phyloP scores from a whole-genome alignment of 352 stramenopile genomes.

The Globisporangium yorkense region DNA sequence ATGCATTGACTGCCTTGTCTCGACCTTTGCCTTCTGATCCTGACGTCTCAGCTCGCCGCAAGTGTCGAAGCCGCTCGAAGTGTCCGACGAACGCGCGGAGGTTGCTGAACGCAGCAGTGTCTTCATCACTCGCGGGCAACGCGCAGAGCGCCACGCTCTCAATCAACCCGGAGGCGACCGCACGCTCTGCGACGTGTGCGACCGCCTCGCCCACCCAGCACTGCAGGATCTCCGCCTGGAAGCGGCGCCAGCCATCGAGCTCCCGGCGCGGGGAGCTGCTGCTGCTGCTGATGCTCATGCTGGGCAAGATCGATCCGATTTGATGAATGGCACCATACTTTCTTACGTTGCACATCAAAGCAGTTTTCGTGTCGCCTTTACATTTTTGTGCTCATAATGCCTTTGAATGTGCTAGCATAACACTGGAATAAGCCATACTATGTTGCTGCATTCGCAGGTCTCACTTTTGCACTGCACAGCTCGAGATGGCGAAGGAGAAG shows the following conservation, averaged over 20 bases:
- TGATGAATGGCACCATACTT: not conserved
- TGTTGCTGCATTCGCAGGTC: not conserved
- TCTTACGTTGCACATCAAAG: not conserved
- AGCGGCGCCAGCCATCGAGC: slow-evolving; percentile 3
- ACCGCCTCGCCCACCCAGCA: slow-evolving; percentile 39
- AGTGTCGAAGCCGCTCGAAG: not conserved
- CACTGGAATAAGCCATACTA: not conserved
- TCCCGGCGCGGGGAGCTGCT: not conserved
- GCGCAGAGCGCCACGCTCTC: slow-evolving; percentile 7
- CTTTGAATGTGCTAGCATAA: not conserved
- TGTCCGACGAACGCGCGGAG: slow-evolving; percentile 6
- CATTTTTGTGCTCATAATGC: not conserved
- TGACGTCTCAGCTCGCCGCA: not conserved
- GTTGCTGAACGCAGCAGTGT: not conserved
- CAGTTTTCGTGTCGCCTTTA: not conserved
- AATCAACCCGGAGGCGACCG: slow-evolving; percentile 1
- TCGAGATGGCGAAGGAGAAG: not conserved
- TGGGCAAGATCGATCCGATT: not conserved
- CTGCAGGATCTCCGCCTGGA: slow-evolving; percentile 22
- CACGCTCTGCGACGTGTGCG: slow-evolving; percentile 27
- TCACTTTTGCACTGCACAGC: not conserved
- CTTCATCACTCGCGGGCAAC: not conserved
- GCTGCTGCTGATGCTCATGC: not conserved
- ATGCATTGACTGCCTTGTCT: not conserved
- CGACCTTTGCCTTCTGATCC: not conserved